These are phyloP conservation scores for Lithocarpus polystachyus DNA, from an alignment of 306 rosid species.

Conservation along the genomic window DNA sequence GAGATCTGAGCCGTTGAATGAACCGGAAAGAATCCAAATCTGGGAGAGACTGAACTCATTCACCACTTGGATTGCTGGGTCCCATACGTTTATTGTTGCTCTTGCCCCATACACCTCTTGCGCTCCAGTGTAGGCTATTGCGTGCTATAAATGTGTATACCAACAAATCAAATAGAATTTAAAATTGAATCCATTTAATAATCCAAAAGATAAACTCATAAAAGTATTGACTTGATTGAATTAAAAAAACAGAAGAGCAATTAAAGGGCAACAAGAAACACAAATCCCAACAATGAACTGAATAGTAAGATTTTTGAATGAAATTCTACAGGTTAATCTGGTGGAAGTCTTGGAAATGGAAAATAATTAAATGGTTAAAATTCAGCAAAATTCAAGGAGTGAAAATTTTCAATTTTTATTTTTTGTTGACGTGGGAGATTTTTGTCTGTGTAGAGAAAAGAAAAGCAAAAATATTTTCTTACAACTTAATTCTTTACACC, in stretches of 20 bases:
- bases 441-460: too few relatives aligned
- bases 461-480: too few relatives aligned
- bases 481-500: too few relatives aligned
- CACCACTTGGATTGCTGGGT: constrained; percentile 64
- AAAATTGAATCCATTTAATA: not conserved
- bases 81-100: constrained; percentile 95
- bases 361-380: too few relatives aligned
- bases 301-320: not conserved
- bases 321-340: not conserved
- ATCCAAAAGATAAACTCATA: too few relatives aligned
- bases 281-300: not conserved
- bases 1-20: constrained; percentile 94
- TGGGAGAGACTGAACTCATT: constrained; percentile 93
- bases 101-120: constrained; percentile 76
- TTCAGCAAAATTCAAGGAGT: too few relatives aligned
- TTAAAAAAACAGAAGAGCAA: too few relatives aligned
- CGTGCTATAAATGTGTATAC: constrained; percentile 49
- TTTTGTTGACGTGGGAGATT: too few relatives aligned
- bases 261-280: not conserved
- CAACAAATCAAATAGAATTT: not conserved
- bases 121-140: constrained; percentile 76
- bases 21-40: constrained; percentile 87
- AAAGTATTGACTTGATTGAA: too few relatives aligned
- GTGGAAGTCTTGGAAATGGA: too few relatives aligned
- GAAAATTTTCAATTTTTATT: too few relatives aligned